A percentile compares a stretch with the other conserved stretches of the same genome.
phyloP scores from a whole-genome alignment of 345 rosid species.

The Bretschneidera sinensis region DNA sequence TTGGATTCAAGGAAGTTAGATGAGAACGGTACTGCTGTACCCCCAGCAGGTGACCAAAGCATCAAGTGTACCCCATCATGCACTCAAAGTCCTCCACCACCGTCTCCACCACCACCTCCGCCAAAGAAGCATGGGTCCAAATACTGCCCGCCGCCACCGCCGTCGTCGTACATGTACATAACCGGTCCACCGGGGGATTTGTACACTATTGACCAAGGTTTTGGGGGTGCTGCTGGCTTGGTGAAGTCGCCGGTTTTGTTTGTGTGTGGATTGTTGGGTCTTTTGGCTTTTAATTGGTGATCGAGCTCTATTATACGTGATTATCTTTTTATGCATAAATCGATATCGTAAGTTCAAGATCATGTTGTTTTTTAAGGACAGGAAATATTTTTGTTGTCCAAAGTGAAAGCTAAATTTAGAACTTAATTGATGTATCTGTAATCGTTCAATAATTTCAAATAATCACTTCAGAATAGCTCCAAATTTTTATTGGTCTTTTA shows the following conservation, averaged over 20 bases:
- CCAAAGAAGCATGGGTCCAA: constrained; percentile 35
- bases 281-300: constrained; percentile 25
- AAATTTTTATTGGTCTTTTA: no score
- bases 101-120: constrained; percentile 41
- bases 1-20: constrained; percentile 35
- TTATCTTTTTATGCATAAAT: neutral
- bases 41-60: constrained; percentile 4
- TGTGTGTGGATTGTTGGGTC: constrained; percentile 30
- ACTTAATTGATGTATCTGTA: no score
- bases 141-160: constrained; percentile 59
- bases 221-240: constrained; percentile 25
- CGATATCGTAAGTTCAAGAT: constrained; percentile 5
- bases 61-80: no score
- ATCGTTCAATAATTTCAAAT: no score
- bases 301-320: neutral
- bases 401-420: no score
- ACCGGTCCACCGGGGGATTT: constrained; percentile 62
- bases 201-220: constrained; percentile 44
- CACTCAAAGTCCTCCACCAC: constrained; percentile 36
- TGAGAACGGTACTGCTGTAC: no score
- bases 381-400: no score
- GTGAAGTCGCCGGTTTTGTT: constrained; percentile 31
- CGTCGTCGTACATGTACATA: constrained; percentile 40
- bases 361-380: neutral
- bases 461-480: no score